Percentiles rank a stretch among this genome's conserved stretches.
Evolutionary conservation across 23 red algal species (phyloP).

Genomic region (Agarophyton chilense): DNA sequence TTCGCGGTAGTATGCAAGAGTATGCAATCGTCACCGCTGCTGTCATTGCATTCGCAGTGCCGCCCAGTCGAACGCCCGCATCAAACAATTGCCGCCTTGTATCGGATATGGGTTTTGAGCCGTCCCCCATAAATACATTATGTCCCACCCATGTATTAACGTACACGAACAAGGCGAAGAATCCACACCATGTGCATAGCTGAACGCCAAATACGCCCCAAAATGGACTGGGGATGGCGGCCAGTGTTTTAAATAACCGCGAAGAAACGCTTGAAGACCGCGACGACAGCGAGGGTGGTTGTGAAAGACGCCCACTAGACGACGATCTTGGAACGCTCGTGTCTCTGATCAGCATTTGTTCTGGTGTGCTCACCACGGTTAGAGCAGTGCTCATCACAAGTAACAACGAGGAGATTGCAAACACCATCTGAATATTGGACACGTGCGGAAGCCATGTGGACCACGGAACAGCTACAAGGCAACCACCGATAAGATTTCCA

Average conservation of each 20-base stretch:
- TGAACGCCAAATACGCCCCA: constrained; percentile 92
- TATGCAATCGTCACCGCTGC: constrained; percentile 73
- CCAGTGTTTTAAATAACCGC: constrained; percentile 2
- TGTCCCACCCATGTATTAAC: constrained; percentile 83
- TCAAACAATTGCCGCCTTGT: constrained; percentile 72
- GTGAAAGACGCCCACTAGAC: not conserved
- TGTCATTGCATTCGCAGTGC: constrained; percentile 61
- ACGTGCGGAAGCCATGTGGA: not conserved
- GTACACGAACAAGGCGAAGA: constrained; percentile 92
- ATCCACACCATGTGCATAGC: constrained; percentile 94
- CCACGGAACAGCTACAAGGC: constrained; percentile 8
- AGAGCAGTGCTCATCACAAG: constrained; percentile 27
- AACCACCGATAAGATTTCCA: constrained; percentile 75
- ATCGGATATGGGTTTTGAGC: constrained; percentile 17
- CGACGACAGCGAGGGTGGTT: not conserved
- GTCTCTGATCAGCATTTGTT: not conserved
- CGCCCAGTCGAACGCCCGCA: constrained; percentile 84
- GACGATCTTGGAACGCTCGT: not conserved
- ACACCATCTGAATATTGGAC: constrained; percentile 74
- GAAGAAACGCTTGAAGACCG: not conserved
- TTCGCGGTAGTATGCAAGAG: constrained; percentile 58
- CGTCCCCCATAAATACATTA: constrained; percentile 81
- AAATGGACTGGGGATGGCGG: constrained; percentile 65
- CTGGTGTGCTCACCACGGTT: not conserved
- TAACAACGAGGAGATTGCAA: constrained; percentile 52